Conservation (phyloP, 106 monocot species). For the Hemerocallis citrina region DNA sequence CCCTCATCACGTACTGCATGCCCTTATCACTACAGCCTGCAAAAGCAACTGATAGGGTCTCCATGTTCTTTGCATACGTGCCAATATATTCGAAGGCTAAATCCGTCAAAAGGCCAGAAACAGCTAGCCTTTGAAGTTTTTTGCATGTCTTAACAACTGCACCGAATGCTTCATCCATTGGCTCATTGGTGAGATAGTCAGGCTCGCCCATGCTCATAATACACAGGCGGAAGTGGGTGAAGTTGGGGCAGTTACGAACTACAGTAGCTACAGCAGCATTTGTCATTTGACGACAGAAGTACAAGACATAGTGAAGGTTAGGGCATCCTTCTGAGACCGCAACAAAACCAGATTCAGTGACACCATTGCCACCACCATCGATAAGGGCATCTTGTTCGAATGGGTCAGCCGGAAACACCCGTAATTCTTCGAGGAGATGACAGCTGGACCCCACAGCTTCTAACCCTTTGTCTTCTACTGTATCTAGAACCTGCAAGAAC, state of each 20-base stretch:
- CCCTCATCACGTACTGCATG: slow-evolving; percentile 26
- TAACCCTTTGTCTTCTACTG: slow-evolving; percentile 27
- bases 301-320: slow-evolving; percentile 26
- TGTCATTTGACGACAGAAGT: slow-evolving; percentile 40
- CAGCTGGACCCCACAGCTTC: slow-evolving; percentile 29
- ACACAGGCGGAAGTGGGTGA: slow-evolving; percentile 36
- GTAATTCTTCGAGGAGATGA: slow-evolving; percentile 25
- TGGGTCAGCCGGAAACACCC: slow-evolving; percentile 28
- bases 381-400: slow-evolving; percentile 9
- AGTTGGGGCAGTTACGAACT: slow-evolving; percentile 28
- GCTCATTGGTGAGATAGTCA: slow-evolving; percentile 23
- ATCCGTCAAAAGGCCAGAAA: slow-evolving; percentile 35
- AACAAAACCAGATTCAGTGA: slow-evolving; percentile 31
- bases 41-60: slow-evolving; percentile 33
- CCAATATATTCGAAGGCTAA: slow-evolving; percentile 32
- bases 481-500: slow-evolving; percentile 33
- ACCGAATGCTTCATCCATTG: slow-evolving; percentile 37
- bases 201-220: slow-evolving; percentile 25
- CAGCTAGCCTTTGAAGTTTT: slow-evolving; percentile 21
- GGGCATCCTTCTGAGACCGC: slow-evolving; percentile 28
- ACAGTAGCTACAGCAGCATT: slow-evolving; percentile 29
- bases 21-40: slow-evolving; percentile 26
- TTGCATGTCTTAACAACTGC: slow-evolving; percentile 26
- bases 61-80: slow-evolving; percentile 24
- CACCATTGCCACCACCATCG: slow-evolving; percentile 20